These are phyloP conservation scores for Cydonia oblonga DNA, from an alignment of 331 rosid genomes.

Conservation along the genomic window DNA sequence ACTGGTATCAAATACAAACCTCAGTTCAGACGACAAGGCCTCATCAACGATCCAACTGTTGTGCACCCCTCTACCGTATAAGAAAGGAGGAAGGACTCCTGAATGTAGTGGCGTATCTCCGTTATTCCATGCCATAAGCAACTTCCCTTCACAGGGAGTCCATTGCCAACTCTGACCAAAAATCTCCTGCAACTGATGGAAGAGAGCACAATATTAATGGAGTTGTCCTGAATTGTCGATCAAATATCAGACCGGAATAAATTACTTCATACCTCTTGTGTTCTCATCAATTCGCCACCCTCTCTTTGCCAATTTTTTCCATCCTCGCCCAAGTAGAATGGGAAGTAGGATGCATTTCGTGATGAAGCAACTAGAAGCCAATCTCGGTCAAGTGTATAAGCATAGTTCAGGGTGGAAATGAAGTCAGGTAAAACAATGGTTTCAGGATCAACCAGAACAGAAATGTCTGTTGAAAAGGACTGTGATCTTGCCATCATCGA, in stretches of 20 bases:
- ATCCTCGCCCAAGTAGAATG: conserved; percentile 44
- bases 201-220: conserved; percentile 14
- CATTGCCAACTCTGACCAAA: conserved; percentile 27
- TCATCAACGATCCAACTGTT: conserved; percentile 69
- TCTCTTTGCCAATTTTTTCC: conserved; percentile 36
- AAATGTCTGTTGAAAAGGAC: conserved; percentile 46
- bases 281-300: conserved; percentile 26
- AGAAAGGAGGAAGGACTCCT: conserved; percentile 92
- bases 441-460: conserved; percentile 56
- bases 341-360: conserved; percentile 46
- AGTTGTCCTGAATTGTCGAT: conserved; percentile 5
- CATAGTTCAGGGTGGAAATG: conserved; percentile 49
- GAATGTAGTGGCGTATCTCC: conserved; percentile 52
- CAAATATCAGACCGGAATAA: conserved; percentile 7
- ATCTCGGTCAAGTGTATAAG: conserved; percentile 44
- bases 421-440: conserved; percentile 59
- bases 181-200: conserved; percentile 52
- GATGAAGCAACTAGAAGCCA: conserved; percentile 80
- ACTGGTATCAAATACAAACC: conserved; percentile 83
- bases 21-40: conserved; percentile 61
- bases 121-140: conserved; percentile 76
- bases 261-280: conserved; percentile 46
- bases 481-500: conserved; percentile 68
- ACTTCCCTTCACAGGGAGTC: conserved; percentile 40
- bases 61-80: conserved; percentile 66